Percentiles rank a stretch among this genome's conserved stretches.
Evolutionary conservation across 352 stramenopile species (phyloP).

Genomic region (Pythium brachiatum): DNA sequence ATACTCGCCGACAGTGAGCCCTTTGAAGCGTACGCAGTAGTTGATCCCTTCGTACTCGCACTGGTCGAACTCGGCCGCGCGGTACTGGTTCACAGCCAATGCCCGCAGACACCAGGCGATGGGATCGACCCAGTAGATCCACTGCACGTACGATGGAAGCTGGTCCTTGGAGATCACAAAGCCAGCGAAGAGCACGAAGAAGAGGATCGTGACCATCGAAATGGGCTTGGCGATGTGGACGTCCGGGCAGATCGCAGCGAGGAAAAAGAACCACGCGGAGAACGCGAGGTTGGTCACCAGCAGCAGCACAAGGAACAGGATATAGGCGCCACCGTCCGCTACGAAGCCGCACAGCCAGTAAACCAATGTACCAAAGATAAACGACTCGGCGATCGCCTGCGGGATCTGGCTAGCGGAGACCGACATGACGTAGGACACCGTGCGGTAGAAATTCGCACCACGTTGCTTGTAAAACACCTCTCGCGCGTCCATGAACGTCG

Average conservation of each 20-base stretch:
- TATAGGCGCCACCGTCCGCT: conserved; percentile 32
- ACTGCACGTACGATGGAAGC: conserved; percentile 37
- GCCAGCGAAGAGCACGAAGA: conserved; percentile 36
- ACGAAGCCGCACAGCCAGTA: background rate
- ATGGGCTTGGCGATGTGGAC: conserved; percentile 26
- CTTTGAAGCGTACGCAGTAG: conserved; percentile 13
- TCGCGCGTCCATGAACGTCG: conserved; percentile 48
- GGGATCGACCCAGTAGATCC: conserved; percentile 47
- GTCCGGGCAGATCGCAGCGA: conserved; percentile 23
- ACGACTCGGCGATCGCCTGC: conserved; percentile 34
- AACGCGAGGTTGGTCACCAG: conserved; percentile 39
- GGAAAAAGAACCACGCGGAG: conserved; percentile 30
- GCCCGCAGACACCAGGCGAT: conserved; percentile 32
- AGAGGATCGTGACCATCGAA: conserved; percentile 23
- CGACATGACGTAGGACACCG: conserved; percentile 58
- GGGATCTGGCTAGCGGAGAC: conserved; percentile 37
- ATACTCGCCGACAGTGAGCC: conserved; percentile 26
- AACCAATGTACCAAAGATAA: conserved; percentile 33
- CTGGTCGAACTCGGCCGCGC: conserved; percentile 14
- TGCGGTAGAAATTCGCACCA: conserved; percentile 66
- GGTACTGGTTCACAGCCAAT: conserved; percentile 29
- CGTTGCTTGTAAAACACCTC: conserved; percentile 70
- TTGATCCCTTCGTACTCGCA: conserved; percentile 26
- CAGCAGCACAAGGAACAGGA: conserved; percentile 59
- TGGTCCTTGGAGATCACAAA: conserved; percentile 31